These are phyloP conservation scores for Viola odorata DNA, from an alignment of 345 rosid species.

Conservation along the genomic window DNA sequence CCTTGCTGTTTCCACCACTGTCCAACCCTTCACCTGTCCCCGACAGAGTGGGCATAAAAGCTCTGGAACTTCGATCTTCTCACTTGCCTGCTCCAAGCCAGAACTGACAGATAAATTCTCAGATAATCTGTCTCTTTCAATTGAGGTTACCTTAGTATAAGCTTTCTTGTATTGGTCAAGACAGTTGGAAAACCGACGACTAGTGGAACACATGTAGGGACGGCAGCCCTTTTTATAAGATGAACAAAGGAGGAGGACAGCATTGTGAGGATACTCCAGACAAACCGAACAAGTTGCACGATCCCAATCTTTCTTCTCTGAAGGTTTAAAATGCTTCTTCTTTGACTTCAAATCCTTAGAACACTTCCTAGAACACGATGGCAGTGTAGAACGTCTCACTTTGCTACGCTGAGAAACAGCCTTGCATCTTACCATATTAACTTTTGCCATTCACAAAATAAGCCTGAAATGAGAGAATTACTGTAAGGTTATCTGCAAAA, in stretches of 20 bases:
- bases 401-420: conserved; percentile 19
- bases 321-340: conserved; percentile 29
- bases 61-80: conserved; percentile 47
- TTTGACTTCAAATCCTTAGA: conserved; percentile 21
- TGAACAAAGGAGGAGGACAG: conserved; percentile 77
- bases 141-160: conserved; percentile 41
- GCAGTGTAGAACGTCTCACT: conserved; percentile 26
- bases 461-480: conserved; percentile 15
- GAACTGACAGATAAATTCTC: conserved; percentile 3
- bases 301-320: conserved; percentile 61
- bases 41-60: conserved; percentile 83
- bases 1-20: conserved; percentile 73
- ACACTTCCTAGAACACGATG: conserved; percentile 38
- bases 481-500: not conserved
- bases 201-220: conserved; percentile 90
- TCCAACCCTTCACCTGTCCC: conserved; percentile 92
- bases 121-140: conserved; percentile 9
- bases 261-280: conserved; percentile 81
- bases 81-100: conserved; percentile 19
- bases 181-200: conserved; percentile 74
- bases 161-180: conserved; percentile 84
- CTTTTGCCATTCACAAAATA: conserved; percentile 46
- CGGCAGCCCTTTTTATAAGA: conserved; percentile 90
- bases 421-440: conserved; percentile 31
- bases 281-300: conserved; percentile 64